Base-by-base conservation (phyloP, 768 basidiomycete genomes). In the Amanita rubescens region DNA sequence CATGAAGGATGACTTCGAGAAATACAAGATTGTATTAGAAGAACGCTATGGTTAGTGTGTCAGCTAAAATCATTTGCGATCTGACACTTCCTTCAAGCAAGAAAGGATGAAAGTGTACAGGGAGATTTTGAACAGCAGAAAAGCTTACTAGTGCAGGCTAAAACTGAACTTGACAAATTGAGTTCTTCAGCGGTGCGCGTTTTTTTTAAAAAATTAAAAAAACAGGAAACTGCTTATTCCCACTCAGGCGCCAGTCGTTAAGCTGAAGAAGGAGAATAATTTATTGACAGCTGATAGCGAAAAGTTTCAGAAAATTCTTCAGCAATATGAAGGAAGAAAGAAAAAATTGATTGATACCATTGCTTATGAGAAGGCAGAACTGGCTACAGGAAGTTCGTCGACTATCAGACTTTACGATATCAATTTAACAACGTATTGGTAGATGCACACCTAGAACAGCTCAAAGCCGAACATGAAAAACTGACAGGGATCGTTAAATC, bases 251-350 rank as follows among this genome's bases (percentile, higher is more conserved):
- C 84, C 84, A 15, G 71, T 87, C 3, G 73, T 78, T 48, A 80
- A 84, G 55, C 72, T 88, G 19, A 74, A 81, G 62, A 77, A 79
- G 35, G 77, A 80, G 39, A 80, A 85, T 54, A 76, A 78, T 3
- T 72, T 82, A 38, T 75, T 92, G 44, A 79, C 79, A 57, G 76
- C 76, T 20, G 93, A 96, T 65, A 77, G 80, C 63, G 78, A 85
- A 55, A 93, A 92, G 65, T 85, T 90, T 58, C 81, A 84, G 59
- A 82, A 83, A 56, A 85, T 87, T 52, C 74, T 90, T 3, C 76
- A 82, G 42, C 80, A 85, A 33, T 84, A 84, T 54, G 85, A 87
- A 65, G 73, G 73, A 19, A 75, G 86, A 57, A 84, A 83, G 65
- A 80, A 84, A 60, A 84, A 84, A 58, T 65, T 87, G 20, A 74